Conservation (phyloP, 192 early-diverging fungal genomes). For the Cetraspora pellucida region DNA sequence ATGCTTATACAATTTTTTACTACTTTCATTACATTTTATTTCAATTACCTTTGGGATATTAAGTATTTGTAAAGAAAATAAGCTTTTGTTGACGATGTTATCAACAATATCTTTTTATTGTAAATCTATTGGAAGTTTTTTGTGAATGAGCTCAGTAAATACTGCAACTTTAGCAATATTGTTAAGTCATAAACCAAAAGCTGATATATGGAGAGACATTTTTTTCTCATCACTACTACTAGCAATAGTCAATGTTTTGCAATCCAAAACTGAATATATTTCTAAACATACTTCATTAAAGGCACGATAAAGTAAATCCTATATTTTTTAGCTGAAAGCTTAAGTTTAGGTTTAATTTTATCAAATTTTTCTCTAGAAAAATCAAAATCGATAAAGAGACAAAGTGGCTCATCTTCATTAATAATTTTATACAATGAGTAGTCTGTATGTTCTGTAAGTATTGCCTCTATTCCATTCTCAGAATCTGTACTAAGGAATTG, state of each 20-base stretch:
- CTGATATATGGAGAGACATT: not conserved
- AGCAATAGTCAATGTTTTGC: not conserved
- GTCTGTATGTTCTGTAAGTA: not conserved
- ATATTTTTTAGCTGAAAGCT: conserved; percentile 4
- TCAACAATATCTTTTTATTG: not conserved
- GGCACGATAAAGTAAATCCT: not conserved
- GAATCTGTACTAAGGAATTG: not conserved
- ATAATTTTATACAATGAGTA: conserved; percentile 24
- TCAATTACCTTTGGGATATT: not conserved
- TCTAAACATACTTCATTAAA: not conserved
- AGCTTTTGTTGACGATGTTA: not conserved
- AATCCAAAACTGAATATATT: not conserved
- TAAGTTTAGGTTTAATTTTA: not conserved
- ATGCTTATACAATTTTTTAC: too few species aligned
- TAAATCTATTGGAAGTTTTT: not conserved
- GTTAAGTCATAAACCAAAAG: not conserved
- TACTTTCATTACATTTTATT: too few species aligned
- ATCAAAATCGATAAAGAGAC: conserved; percentile 15
- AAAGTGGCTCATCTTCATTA: conserved; percentile 4
- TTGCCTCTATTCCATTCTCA: not conserved
- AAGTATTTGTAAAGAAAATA: conserved; percentile 2
- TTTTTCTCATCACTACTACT: conserved; percentile 2
- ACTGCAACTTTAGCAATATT: not conserved
- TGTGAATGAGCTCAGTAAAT: not conserved
- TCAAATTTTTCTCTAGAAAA: not conserved